Percentiles rank a stretch among this genome's conserved stretches.
Conservation (phyloP, 352 stramenopile genomes). For the Globisporangium barbulae region DNA sequence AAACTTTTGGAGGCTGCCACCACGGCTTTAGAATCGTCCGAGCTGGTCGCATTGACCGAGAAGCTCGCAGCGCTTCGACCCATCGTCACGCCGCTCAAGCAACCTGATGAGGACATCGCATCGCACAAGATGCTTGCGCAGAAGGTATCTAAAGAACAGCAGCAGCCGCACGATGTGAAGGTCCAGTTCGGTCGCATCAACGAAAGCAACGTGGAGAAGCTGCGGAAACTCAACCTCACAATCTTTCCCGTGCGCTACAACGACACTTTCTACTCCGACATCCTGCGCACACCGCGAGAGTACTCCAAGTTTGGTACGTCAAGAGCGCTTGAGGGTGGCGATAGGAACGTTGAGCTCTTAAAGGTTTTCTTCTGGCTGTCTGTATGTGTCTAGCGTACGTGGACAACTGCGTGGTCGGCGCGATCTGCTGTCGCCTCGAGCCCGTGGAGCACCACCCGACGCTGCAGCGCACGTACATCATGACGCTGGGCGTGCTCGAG, state of each 20-base stretch:
- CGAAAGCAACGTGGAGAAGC: constrained; percentile 59
- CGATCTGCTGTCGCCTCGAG: constrained; percentile 90
- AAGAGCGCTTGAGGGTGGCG: not conserved
- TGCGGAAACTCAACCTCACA: constrained; percentile 87
- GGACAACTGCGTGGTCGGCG: constrained; percentile 80
- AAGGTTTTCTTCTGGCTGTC: not conserved
- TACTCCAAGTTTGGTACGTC: constrained; percentile 48
- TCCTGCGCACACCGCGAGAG: constrained; percentile 58
- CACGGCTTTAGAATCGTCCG: not conserved
- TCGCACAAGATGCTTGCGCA: not conserved
- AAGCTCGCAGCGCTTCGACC: constrained; percentile 7
- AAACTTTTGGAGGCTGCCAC: not conserved
- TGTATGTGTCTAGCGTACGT: constrained; percentile 45
- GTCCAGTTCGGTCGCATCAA: constrained; percentile 56
- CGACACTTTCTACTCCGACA: constrained; percentile 90
- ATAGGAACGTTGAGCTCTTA: not conserved
- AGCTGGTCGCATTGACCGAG: not conserved
- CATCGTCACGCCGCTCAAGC: not conserved
- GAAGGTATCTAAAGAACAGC: not conserved
- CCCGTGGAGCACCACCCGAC: constrained; percentile 17
- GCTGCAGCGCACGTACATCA: constrained; percentile 88
- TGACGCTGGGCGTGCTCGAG: constrained; percentile 92
- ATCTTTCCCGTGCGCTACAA: constrained; percentile 94
- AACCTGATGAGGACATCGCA: not conserved
- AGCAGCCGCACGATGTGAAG: constrained; percentile 17